Evolutionary conservation across 2,329 filamentous ascomycete genomes (phyloP).

Genomic region (Stemphylium beticola): DNA sequence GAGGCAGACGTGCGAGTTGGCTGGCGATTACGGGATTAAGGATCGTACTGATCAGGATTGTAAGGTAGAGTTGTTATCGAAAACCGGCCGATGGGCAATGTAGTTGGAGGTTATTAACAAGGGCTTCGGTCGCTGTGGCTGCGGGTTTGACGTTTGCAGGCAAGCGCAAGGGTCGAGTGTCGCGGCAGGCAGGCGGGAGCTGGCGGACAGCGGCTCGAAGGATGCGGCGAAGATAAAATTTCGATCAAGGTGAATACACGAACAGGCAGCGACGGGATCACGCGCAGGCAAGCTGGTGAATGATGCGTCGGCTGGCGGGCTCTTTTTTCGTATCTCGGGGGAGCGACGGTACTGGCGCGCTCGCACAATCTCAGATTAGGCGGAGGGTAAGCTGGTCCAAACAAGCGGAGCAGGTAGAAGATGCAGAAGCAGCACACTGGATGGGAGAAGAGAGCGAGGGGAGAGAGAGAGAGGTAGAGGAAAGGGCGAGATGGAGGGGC

Average conservation of each 20-base stretch:
- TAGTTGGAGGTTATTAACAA: conserved; percentile 49
- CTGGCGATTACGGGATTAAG: conserved; percentile 50
- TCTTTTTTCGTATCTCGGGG: conserved; percentile 32
- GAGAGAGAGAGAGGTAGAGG: conserved; percentile 52
- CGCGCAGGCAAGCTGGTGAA: conserved; percentile 21
- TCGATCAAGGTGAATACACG: conserved; percentile 31
- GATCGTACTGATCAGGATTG: conserved; percentile 45
- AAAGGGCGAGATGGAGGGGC: conserved; percentile 52
- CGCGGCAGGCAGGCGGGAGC: conserved; percentile 23
- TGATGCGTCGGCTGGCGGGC: conserved; percentile 34
- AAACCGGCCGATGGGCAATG: conserved; percentile 47
- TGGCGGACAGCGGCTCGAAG: conserved; percentile 3
- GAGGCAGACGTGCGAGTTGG: conserved; percentile 28
- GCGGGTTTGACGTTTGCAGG: conserved; percentile 1
- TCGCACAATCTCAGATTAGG: conserved; percentile 37
- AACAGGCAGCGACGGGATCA: conserved; percentile 35
- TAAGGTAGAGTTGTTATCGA: conserved; percentile 40
- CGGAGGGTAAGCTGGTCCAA: conserved; percentile 40
- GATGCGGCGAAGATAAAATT: conserved; percentile 21
- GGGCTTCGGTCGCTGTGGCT: conserved; percentile 25
- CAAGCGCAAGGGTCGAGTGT: conserved; percentile 24
- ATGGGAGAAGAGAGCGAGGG: conserved; percentile 33
- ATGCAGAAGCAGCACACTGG: conserved; percentile 43
- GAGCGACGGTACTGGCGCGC: conserved; percentile 49
- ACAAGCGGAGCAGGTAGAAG: conserved; percentile 43